phyloP scores from a whole-genome alignment of 2,329 filamentous ascomycete genomes.

The Colletotrichum somersetense region DNA sequence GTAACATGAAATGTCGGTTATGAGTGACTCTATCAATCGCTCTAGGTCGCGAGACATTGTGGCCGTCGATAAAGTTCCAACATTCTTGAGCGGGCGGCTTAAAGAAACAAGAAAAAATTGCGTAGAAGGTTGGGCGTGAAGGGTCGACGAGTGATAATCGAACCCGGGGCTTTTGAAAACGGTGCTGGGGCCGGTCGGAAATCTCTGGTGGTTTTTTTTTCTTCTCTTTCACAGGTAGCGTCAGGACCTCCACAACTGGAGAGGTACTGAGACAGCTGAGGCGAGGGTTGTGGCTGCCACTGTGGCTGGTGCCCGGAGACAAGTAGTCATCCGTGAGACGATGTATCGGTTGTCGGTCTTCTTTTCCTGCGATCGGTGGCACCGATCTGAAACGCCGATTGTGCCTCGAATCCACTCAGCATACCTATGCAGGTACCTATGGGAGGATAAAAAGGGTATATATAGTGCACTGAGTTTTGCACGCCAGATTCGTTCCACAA shows the following conservation, averaged over 20 bases:
- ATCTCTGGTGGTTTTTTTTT: background rate
- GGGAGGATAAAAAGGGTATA: background rate
- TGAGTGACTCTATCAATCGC: constrained; percentile 41
- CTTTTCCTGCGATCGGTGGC: background rate
- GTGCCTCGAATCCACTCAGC: background rate
- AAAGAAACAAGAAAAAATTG: constrained; percentile 10
- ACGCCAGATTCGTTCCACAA: background rate
- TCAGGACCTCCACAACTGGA: background rate
- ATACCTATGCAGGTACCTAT: background rate
- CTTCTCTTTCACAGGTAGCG: background rate
- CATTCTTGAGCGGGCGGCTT: constrained; percentile 24
- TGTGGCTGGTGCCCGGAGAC: background rate
- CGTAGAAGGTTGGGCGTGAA: background rate
- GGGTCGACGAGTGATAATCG: constrained; percentile 36
- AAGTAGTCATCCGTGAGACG: background rate
- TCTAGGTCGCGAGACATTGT: constrained; percentile 42
- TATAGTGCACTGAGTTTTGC: no score
- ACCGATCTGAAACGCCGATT: background rate
- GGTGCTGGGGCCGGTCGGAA: constrained; percentile 11
- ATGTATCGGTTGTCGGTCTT: background rate
- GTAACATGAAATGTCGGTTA: constrained; percentile 43
- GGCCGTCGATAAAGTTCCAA: background rate
- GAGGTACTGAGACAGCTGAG: background rate
- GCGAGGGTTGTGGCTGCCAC: background rate
- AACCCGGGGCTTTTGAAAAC: constrained; percentile 20